A percentile compares a stretch with the other conserved stretches of the same genome.
Evolutionary conservation across 495 filamentous ascomycete genomes (phyloP).

Genomic region (Trichoderma virens): DNA sequence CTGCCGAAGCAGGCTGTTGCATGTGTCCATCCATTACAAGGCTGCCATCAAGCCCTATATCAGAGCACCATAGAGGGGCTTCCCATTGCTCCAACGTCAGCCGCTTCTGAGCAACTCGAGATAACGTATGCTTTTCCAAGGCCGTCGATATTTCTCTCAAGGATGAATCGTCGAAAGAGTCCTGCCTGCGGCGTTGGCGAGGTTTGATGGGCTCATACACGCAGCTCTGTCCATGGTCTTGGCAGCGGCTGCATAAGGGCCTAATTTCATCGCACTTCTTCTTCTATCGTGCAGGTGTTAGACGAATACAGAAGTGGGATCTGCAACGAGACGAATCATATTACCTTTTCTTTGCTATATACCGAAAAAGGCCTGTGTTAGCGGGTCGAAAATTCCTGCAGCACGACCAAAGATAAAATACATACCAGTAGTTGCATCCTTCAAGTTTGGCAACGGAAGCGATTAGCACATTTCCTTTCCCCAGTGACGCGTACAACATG

Average conservation of each 20-base stretch:
- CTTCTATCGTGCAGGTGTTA: slow-evolving; percentile 32
- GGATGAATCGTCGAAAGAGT: slow-evolving; percentile 14
- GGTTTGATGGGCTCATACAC: slow-evolving; percentile 51
- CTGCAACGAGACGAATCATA: background rate
- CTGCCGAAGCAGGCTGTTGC: background rate
- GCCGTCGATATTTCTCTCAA: background rate
- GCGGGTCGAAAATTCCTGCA: slow-evolving; percentile 14
- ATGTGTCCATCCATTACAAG: background rate
- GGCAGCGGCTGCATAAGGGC: slow-evolving; percentile 50
- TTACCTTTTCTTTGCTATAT: slow-evolving; percentile 46
- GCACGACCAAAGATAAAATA: background rate
- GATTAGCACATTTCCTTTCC: background rate
- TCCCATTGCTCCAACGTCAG: background rate
- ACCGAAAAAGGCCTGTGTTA: background rate
- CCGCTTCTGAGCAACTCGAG: background rate
- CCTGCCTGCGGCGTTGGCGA: slow-evolving; percentile 44
- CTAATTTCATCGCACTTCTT: slow-evolving; percentile 60
- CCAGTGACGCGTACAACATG: background rate
- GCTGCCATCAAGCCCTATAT: background rate
- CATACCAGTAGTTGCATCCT: slow-evolving; percentile 56
- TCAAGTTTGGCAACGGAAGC: background rate
- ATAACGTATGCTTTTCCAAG: background rate
- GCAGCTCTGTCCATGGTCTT: slow-evolving; percentile 44
- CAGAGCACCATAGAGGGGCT: background rate
- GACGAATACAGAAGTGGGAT: background rate